Evolutionary conservation across 257 asterid genomes (phyloP).

Genomic region (Solanum ahanhuiri): DNA sequence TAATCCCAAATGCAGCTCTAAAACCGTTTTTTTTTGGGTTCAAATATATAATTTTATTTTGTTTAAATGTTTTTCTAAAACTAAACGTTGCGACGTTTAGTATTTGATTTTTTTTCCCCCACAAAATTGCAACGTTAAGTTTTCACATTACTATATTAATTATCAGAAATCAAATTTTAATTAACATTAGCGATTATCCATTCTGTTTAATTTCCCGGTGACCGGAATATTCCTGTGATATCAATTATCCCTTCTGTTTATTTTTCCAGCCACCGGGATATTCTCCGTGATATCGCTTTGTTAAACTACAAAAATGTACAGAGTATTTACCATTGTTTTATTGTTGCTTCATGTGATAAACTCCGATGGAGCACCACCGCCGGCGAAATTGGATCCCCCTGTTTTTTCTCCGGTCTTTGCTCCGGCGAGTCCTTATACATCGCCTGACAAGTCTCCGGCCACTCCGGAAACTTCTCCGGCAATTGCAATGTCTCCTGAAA

Average conservation of each 20-base stretch:
- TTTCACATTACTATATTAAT: constrained; percentile 9
- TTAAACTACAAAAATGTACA: constrained; percentile 14
- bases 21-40: not conserved
- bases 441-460: constrained; percentile 50
- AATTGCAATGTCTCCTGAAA: constrained; percentile 13
- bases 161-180: not conserved
- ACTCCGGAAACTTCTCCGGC: constrained; percentile 9
- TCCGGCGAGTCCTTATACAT: constrained; percentile 6
- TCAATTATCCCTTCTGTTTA: not conserved
- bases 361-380: constrained; percentile 28
- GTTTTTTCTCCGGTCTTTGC: constrained; percentile 18
- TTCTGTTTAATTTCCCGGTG: not conserved
- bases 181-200: not conserved
- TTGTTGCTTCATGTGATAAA: constrained; percentile 17
- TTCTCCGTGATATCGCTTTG: not conserved
- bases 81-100: constrained; percentile 29
- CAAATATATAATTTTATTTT: not conserved
- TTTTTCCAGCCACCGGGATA: constrained; percentile 11
- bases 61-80: not conserved
- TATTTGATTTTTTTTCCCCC: not conserved
- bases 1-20: not conserved
- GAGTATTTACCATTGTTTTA: constrained; percentile 8
- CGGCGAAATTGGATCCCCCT: constrained; percentile 10
- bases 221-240: constrained; percentile 13
- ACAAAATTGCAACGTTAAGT: constrained; percentile 30